Evolutionary conservation across 768 basidiomycete genomes (phyloP).

Genomic region (Myochromella boudieri): DNA sequence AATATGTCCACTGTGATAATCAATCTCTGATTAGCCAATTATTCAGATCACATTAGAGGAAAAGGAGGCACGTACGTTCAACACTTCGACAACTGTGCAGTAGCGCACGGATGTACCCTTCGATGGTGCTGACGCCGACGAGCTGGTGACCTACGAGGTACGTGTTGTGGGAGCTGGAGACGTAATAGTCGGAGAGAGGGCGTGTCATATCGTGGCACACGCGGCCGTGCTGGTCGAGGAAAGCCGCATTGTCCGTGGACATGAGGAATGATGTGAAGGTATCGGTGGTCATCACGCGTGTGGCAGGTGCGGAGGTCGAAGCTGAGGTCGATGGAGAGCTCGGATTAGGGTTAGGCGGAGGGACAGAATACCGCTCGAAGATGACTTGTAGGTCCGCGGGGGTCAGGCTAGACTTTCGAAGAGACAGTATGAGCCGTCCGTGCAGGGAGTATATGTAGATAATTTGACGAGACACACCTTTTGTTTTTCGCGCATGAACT

Average conservation of each 20-base stretch:
- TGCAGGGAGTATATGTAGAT: too few species aligned
- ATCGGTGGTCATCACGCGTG: slow-evolving; percentile 49
- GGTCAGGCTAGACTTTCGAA: slow-evolving; percentile 36
- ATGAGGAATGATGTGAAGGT: slow-evolving; percentile 79
- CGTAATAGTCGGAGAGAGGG: slow-evolving; percentile 84
- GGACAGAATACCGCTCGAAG: slow-evolving; percentile 38
- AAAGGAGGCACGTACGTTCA: slow-evolving; percentile 59
- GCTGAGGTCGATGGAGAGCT: slow-evolving; percentile 5
- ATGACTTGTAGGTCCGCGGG: slow-evolving; percentile 33
- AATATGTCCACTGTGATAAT: slow-evolving; percentile 80
- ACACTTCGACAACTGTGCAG: slow-evolving; percentile 90
- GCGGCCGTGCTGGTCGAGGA: slow-evolving; percentile 41
- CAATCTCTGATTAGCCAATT: neutral
- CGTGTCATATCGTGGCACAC: slow-evolving; percentile 85
- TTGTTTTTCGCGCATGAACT: slow-evolving; percentile 49
- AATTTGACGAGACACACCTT: slow-evolving; percentile 39
- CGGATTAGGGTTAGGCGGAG: slow-evolving; percentile 26
- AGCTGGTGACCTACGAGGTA: slow-evolving; percentile 85
- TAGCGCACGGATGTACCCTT: slow-evolving; percentile 90
- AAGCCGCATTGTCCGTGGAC: slow-evolving; percentile 72
- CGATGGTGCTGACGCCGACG: slow-evolving; percentile 87
- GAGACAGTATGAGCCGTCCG: slow-evolving; percentile 1
- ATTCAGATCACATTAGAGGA: neutral
- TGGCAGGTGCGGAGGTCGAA: neutral
- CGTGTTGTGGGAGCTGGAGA: slow-evolving; percentile 92